A percentile compares a stretch with the other conserved stretches of the same genome.
phyloP scores from a whole-genome alignment of 257 asterid genomes.

The Solanum virginianum region DNA sequence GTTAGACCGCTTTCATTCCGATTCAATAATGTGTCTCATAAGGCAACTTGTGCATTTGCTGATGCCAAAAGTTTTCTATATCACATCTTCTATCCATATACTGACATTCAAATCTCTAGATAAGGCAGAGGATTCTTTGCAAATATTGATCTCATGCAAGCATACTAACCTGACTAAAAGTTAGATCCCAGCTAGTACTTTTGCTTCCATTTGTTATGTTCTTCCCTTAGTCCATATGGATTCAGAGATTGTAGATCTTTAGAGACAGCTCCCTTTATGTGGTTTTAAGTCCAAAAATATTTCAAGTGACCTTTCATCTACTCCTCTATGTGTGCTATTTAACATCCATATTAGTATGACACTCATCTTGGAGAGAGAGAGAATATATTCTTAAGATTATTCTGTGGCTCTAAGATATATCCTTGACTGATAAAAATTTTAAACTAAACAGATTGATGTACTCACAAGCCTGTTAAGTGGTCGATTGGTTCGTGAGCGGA shows the following conservation, averaged over 20 bases:
- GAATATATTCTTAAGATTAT: neutral
- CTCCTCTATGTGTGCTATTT: neutral
- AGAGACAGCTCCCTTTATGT: neutral
- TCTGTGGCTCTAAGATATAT: neutral
- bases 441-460: conserved; percentile 63
- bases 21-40: neutral
- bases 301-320: neutral
- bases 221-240: neutral
- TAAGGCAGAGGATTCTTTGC: neutral
- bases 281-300: neutral
- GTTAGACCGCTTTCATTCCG: neutral
- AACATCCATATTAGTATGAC: neutral
- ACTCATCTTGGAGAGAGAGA: neutral
- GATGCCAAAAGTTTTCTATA: neutral
- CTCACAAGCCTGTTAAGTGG: conserved; percentile 88
- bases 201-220: neutral
- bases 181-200: neutral
- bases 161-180: neutral
- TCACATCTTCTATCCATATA: neutral
- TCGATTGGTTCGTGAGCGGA: conserved; percentile 91
- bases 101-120: neutral
- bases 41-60: neutral
- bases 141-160: neutral
- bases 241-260: neutral
- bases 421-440: neutral